Percentiles rank a stretch among this genome's conserved stretches.
These are phyloP conservation scores for Globisporangium lucens DNA, from an alignment of 352 stramenopile species.

Conservation along the genomic window DNA sequence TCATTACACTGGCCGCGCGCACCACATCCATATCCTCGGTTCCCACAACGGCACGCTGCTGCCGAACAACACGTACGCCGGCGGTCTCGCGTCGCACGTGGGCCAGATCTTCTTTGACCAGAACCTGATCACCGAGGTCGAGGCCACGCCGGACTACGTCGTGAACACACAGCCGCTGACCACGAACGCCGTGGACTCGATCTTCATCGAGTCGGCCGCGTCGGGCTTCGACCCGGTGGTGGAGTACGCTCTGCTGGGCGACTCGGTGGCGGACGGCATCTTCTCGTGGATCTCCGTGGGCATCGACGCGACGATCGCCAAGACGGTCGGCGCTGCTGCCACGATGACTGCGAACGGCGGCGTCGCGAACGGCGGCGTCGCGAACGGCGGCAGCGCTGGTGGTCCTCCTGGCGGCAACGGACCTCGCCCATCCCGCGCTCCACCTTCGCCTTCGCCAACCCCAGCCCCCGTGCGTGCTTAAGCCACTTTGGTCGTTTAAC, in stretches of 20 bases:
- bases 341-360: conserved; percentile 6
- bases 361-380: neutral
- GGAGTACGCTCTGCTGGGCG: conserved; percentile 17
- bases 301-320: conserved; percentile 14
- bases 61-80: conserved; percentile 19
- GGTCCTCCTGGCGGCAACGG: too few species aligned
- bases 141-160: neutral
- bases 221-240: conserved; percentile 10
- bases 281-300: conserved; percentile 26
- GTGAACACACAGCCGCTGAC: conserved; percentile 16
- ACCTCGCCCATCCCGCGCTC: too few species aligned
- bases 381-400: neutral
- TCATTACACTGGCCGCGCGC: conserved; percentile 14
- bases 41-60: conserved; percentile 10
- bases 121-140: neutral
- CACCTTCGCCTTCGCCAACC: too few species aligned
- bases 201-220: conserved; percentile 13
- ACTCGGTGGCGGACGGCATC: conserved; percentile 18
- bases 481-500: too few species aligned
- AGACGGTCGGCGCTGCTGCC: neutral
- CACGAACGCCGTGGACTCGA: conserved; percentile 10
- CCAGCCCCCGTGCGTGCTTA: too few species aligned
- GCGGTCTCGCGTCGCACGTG: conserved; percentile 6
- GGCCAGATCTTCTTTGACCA: conserved; percentile 20
- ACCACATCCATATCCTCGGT: conserved; percentile 17